A percentile compares a stretch with the other conserved stretches of the same genome.
phyloP scores from a whole-genome alignment of 345 rosid genomes.

The Acer campestre region DNA sequence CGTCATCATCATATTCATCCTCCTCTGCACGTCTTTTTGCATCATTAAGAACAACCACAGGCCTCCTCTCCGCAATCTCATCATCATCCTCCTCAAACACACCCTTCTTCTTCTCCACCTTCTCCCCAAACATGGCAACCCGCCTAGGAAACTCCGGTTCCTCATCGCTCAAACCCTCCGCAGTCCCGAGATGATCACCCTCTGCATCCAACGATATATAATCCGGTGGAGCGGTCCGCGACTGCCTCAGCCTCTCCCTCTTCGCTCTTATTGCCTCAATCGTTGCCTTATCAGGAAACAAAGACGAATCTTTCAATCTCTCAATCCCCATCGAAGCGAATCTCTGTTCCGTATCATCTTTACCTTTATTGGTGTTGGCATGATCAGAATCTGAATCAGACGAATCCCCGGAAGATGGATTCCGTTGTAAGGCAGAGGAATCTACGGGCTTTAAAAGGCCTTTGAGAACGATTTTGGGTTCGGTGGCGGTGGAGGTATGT shows the following conservation, averaged over 20 bases:
- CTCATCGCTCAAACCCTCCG: conserved; percentile 78
- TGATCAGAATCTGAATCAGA: conserved; percentile 13
- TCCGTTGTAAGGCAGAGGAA: neutral
- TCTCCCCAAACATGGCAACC: conserved; percentile 58
- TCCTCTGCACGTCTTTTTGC: conserved; percentile 17
- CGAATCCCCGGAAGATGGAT: neutral
- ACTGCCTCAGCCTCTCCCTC: conserved; percentile 63
- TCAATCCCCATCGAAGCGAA: conserved; percentile 37
- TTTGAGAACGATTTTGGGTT: conserved; percentile 59
- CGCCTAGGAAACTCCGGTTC: conserved; percentile 68
- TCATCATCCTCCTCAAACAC: conserved; percentile 59
- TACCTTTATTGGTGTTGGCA: neutral
- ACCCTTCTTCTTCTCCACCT: conserved; percentile 42
- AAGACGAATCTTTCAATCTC: conserved; percentile 32
- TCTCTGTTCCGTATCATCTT: conserved; percentile 32
- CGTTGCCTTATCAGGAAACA: conserved; percentile 50
- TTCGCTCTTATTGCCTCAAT: conserved; percentile 69
- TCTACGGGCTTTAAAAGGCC: conserved; percentile 53
- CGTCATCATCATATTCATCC: conserved; percentile 36
- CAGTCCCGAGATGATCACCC: conserved; percentile 35
- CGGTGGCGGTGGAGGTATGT: conserved; percentile 37
- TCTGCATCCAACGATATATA: conserved; percentile 74
- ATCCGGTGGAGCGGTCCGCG: conserved; percentile 67
- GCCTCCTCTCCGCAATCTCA: conserved; percentile 29
- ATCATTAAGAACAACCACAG: conserved; percentile 11